Evolutionary conservation across 2,329 filamentous ascomycete genomes (phyloP).

Genomic region (Nakataea oryzae): DNA sequence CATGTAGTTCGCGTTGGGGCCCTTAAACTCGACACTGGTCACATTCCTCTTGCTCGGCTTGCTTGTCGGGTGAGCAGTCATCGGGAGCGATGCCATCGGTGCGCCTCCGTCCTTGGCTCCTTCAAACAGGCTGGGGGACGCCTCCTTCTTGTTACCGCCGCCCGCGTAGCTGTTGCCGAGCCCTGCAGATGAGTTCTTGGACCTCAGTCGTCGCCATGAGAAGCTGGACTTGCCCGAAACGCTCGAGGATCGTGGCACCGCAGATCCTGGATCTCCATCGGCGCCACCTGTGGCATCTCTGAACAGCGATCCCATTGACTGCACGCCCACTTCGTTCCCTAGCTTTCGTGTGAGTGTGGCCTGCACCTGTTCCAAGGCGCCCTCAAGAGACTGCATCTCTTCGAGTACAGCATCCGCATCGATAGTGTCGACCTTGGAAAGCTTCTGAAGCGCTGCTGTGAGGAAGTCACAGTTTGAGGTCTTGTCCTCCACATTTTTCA

Average conservation of each 20-base stretch:
- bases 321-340: conserved; percentile 84
- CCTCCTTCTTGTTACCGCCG: conserved; percentile 15
- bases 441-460: conserved; percentile 76
- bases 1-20: conserved; percentile 88
- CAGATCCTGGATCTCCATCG: conserved; percentile 16
- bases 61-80: conserved; percentile 56
- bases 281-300: conserved; percentile 45
- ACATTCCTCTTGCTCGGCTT: conserved; percentile 65
- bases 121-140: conserved; percentile 17
- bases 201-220: conserved; percentile 82
- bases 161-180: conserved; percentile 27
- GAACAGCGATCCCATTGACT: conserved; percentile 63
- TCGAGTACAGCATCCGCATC: conserved; percentile 88
- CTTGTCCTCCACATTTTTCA: conserved; percentile 89
- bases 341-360: conserved; percentile 67
- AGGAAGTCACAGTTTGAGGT: conserved; percentile 83
- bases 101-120: conserved; percentile 48
- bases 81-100: conserved; percentile 63
- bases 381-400: conserved; percentile 86
- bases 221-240: conserved; percentile 69
- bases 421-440: conserved; percentile 73
- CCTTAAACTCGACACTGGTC: conserved; percentile 58
- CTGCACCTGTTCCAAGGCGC: conserved; percentile 79
- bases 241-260: conserved; percentile 45
- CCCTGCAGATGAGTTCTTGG: conserved; percentile 71